These are phyloP conservation scores for Raddia guianensis DNA, from an alignment of 176 grass and related monocot genomes.

Conservation along the genomic window DNA sequence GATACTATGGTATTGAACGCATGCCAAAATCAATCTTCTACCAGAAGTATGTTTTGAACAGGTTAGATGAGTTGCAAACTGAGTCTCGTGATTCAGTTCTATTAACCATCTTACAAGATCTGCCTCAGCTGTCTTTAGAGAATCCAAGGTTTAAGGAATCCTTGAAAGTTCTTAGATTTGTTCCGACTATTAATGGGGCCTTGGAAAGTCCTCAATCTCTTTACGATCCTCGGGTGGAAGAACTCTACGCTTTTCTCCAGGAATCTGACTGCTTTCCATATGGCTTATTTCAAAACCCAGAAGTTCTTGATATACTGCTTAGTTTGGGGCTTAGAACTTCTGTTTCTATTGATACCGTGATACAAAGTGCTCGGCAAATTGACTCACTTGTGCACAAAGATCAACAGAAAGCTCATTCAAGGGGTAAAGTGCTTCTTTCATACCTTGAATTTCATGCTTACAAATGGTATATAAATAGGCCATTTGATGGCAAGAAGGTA, in stretches of 20 bases:
- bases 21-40: constrained; percentile 85
- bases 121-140: constrained; percentile 84
- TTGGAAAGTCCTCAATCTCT: constrained; percentile 87
- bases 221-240: constrained; percentile 95
- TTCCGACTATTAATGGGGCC: constrained; percentile 67
- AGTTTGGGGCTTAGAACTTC: constrained; percentile 82
- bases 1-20: constrained; percentile 75
- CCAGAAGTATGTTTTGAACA: constrained; percentile 68
- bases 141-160: constrained; percentile 82
- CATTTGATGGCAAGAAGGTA: constrained; percentile 61
- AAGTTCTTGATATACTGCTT: constrained; percentile 91
- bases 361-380: constrained; percentile 86
- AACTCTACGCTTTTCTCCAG: constrained; percentile 91
- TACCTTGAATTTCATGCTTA: constrained; percentile 90
- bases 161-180: constrained; percentile 78
- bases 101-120: constrained; percentile 81
- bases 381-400: constrained; percentile 84
- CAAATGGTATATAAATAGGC: constrained; percentile 74
- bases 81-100: constrained; percentile 77
- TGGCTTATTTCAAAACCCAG: constrained; percentile 73
- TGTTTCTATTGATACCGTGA: constrained; percentile 68
- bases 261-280: constrained; percentile 86
- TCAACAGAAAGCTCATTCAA: constrained; percentile 86
- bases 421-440: constrained; percentile 86
- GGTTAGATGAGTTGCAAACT: constrained; percentile 64